Percentiles rank a stretch among this genome's conserved stretches.
phyloP scores from a whole-genome alignment of 1,139 yeast species.

The Kurtzmaniella quercitrusa region DNA sequence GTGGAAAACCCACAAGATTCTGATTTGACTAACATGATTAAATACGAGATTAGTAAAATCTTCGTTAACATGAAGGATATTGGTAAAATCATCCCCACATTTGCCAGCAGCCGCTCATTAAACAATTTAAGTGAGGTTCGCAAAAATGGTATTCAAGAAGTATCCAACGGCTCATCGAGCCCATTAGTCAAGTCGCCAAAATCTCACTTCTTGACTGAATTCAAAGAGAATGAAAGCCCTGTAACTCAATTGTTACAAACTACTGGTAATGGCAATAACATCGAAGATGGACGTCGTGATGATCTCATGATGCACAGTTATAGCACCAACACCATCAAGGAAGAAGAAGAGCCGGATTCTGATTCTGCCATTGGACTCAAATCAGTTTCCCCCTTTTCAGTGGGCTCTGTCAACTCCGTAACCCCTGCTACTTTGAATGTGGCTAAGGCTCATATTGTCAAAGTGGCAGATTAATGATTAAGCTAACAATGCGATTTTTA shows the following conservation, averaged over 20 bases:
- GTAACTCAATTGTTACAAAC: slow-evolving; percentile 33
- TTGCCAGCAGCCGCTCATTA: slow-evolving; percentile 31
- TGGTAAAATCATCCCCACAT: slow-evolving; percentile 36
- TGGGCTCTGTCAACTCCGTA: slow-evolving; percentile 11
- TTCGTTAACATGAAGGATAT: slow-evolving; percentile 35
- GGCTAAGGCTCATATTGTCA: slow-evolving; percentile 15
- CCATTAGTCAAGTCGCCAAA: slow-evolving; percentile 43
- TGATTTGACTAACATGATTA: slow-evolving; percentile 34
- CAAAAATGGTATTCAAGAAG: slow-evolving; percentile 5
- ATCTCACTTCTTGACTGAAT: slow-evolving; percentile 37
- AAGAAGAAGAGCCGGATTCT: slow-evolving; percentile 39
- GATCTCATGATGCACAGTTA: slow-evolving; percentile 21
- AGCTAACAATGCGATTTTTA: neutral
- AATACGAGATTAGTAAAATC: slow-evolving; percentile 34
- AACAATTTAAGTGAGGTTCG: slow-evolving; percentile 23
- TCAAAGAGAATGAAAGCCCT: slow-evolving; percentile 37
- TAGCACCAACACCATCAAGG: slow-evolving; percentile 37
- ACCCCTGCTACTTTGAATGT: slow-evolving; percentile 12
- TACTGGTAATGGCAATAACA: slow-evolving; percentile 14
- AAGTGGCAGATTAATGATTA: slow-evolving; percentile 9
- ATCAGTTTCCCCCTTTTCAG: slow-evolving; percentile 10
- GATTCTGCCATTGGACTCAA: slow-evolving; percentile 10
- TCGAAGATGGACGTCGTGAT: slow-evolving; percentile 5
- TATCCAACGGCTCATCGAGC: slow-evolving; percentile 14
- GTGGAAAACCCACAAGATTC: slow-evolving; percentile 16